These are phyloP conservation scores for Lyophyllum atratum DNA, from an alignment of 768 basidiomycete species.

Conservation along the genomic window DNA sequence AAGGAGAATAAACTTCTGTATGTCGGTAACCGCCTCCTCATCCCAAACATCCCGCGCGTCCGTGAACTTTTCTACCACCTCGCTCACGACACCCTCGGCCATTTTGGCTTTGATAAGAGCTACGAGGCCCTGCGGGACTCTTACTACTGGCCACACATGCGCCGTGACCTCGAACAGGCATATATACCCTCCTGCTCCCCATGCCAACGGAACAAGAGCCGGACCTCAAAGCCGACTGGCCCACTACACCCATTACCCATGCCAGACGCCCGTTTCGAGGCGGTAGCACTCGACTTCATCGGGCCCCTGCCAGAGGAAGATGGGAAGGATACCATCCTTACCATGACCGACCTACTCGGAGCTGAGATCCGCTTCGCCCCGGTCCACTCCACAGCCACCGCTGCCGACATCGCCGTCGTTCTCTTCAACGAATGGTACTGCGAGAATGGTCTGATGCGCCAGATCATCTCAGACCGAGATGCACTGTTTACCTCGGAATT, in stretches of 20 bases:
- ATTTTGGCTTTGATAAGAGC: slow-evolving; percentile 36
- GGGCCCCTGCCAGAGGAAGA: slow-evolving; percentile 29
- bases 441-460: slow-evolving; percentile 29
- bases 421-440: slow-evolving; percentile 33
- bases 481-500: slow-evolving; percentile 24
- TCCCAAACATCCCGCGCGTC: slow-evolving; percentile 21
- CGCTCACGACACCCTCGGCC: slow-evolving; percentile 30
- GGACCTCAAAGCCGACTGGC: slow-evolving; percentile 23
- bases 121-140: slow-evolving; percentile 23
- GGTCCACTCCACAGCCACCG: slow-evolving; percentile 5
- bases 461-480: slow-evolving; percentile 35
- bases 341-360: slow-evolving; percentile 27
- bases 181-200: slow-evolving; percentile 12
- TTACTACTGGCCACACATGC: slow-evolving; percentile 39
- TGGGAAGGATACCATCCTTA: slow-evolving; percentile 23
- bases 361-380: slow-evolving; percentile 23
- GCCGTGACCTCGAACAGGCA: slow-evolving; percentile 7
- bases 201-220: slow-evolving; percentile 29
- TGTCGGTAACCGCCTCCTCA: slow-evolving; percentile 20
- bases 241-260: slow-evolving; percentile 26
- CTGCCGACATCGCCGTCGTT: slow-evolving; percentile 17
- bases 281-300: slow-evolving; percentile 32
- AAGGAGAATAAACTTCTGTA: slow-evolving; percentile 22
- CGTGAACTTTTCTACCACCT: slow-evolving; percentile 24
- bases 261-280: slow-evolving; percentile 22